Evolutionary conservation across 345 rosid species (phyloP).

Genomic region (Limnanthes douglasii): DNA sequence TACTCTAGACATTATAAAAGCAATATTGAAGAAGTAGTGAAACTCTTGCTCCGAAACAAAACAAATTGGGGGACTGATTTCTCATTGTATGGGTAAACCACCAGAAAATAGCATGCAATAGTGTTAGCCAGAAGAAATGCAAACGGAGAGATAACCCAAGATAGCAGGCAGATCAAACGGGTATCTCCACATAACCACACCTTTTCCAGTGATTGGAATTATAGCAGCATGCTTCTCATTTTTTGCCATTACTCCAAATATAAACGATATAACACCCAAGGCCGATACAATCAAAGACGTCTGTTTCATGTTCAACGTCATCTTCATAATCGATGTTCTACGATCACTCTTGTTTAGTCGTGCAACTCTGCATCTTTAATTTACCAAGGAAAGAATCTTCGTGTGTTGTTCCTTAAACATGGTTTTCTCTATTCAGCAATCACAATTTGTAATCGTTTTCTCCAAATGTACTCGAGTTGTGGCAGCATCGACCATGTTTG

Average conservation of each 20-base stretch:
- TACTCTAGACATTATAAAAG: slow-evolving; percentile 44
- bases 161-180: slow-evolving; percentile 59
- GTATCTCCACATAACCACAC: slow-evolving; percentile 61
- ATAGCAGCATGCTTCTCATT: slow-evolving; percentile 78
- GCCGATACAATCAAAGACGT: slow-evolving; percentile 39
- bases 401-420: slow-evolving; percentile 36
- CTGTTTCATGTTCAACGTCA: slow-evolving; percentile 50
- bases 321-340: no score
- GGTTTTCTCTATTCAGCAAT: slow-evolving; percentile 32
- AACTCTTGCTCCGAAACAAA: slow-evolving; percentile 40
- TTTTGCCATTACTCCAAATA: slow-evolving; percentile 61
- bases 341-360: slow-evolving; percentile 23
- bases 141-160: slow-evolving; percentile 54
- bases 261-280: slow-evolving; percentile 46
- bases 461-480: slow-evolving; percentile 26
- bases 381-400: slow-evolving; percentile 34
- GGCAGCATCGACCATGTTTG: slow-evolving; percentile 24
- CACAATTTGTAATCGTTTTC: slow-evolving; percentile 38
- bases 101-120: slow-evolving; percentile 36
- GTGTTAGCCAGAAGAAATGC: slow-evolving; percentile 37
- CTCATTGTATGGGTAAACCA: slow-evolving; percentile 65
- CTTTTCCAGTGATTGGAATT: slow-evolving; percentile 43
- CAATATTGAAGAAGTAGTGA: slow-evolving; percentile 62
- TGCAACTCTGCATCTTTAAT: slow-evolving; percentile 19
- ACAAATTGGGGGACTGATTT: slow-evolving; percentile 56